Percentiles rank a stretch among this genome's conserved stretches.
Conservation (phyloP, 1,284 basidiomycete species). For the Abortiporus biennis region DNA sequence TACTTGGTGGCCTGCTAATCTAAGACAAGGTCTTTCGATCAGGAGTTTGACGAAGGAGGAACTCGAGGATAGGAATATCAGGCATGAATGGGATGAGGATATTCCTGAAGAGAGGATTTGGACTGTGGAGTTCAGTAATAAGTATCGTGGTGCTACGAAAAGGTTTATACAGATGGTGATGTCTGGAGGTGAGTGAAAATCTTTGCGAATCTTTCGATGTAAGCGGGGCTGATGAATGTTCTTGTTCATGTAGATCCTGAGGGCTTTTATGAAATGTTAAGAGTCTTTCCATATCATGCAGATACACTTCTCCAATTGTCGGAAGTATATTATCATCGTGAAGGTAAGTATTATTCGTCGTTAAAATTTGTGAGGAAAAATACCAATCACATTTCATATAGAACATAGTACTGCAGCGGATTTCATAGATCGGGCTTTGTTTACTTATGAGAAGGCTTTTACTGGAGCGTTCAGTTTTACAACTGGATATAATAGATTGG, state of each 20-base stretch:
- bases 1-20: slow-evolving; percentile 56
- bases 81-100: slow-evolving; percentile 34
- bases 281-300: slow-evolving; percentile 74
- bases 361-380: no score
- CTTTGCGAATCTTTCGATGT: neutral
- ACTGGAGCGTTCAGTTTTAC: slow-evolving; percentile 80
- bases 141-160: slow-evolving; percentile 75
- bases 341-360: slow-evolving; percentile 48
- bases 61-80: slow-evolving; percentile 32
- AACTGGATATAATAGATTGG: slow-evolving; percentile 72
- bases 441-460: slow-evolving; percentile 85
- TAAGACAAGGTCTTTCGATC: slow-evolving; percentile 67
- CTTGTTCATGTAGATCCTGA: slow-evolving; percentile 49
- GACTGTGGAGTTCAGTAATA: slow-evolving; percentile 81
- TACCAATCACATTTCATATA: slow-evolving; percentile 22
- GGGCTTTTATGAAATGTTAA: slow-evolving; percentile 53
- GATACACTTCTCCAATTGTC: slow-evolving; percentile 88
- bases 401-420: slow-evolving; percentile 83
- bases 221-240: slow-evolving; percentile 5
- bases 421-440: slow-evolving; percentile 81
- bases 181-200: slow-evolving; percentile 74
- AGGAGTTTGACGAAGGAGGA: slow-evolving; percentile 54
- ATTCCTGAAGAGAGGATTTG: slow-evolving; percentile 68
- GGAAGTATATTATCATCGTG: slow-evolving; percentile 78
- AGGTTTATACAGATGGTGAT: slow-evolving; percentile 77